A percentile compares a stretch with the other conserved stretches of the same genome.
phyloP scores from a whole-genome alignment of 495 filamentous ascomycete species.

The Hyphodiscus hymeniophilus region DNA sequence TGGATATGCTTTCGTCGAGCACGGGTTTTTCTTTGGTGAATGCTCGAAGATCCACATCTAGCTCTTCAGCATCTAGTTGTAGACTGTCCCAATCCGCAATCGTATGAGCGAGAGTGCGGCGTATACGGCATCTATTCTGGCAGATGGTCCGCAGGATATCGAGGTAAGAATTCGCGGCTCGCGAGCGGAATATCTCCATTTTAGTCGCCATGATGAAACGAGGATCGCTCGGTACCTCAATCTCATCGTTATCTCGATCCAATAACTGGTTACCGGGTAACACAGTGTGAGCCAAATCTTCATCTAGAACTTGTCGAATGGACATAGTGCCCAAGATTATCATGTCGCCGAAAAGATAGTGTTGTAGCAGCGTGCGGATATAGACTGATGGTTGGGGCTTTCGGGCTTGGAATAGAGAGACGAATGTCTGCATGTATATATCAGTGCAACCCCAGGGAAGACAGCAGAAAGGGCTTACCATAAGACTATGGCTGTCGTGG shows the following conservation, averaged over 20 bases:
- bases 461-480: constrained; percentile 32
- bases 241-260: constrained; percentile 60
- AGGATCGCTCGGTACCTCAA: constrained; percentile 70
- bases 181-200: constrained; percentile 74
- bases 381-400: constrained; percentile 79
- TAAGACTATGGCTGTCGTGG: constrained; percentile 56
- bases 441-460: constrained; percentile 1
- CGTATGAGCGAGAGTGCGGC: constrained; percentile 73
- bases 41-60: constrained; percentile 62
- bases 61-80: constrained; percentile 71
- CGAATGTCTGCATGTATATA: constrained; percentile 42
- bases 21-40: constrained; percentile 55
- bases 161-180: constrained; percentile 66
- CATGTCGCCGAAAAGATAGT: constrained; percentile 63
- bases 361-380: constrained; percentile 72
- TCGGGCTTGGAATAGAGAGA: constrained; percentile 65
- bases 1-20: constrained; percentile 19
- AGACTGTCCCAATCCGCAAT: constrained; percentile 79
- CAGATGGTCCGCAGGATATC: constrained; percentile 77
- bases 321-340: constrained; percentile 56
- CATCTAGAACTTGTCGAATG: constrained; percentile 65
- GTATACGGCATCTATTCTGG: constrained; percentile 81
- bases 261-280: constrained; percentile 64
- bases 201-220: constrained; percentile 65
- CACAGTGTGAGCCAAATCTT: constrained; percentile 68